Evolutionary conservation across 2,329 filamentous ascomycete genomes (phyloP).

Genomic region (Fusarium sp.): DNA sequence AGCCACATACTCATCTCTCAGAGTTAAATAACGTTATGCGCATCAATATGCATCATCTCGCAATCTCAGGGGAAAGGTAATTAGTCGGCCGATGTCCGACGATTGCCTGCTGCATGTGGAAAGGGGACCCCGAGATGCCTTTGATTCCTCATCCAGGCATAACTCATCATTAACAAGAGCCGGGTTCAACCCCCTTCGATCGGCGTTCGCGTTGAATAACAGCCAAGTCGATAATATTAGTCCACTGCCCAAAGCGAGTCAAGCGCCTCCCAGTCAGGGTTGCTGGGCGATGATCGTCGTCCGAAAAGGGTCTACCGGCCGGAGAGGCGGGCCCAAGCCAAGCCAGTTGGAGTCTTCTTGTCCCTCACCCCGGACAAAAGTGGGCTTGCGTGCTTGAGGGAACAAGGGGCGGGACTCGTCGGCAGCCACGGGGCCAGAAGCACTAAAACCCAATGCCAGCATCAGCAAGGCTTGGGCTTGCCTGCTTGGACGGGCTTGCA

Average conservation of each 20-base stretch:
- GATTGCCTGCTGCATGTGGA: slow-evolving; percentile 34
- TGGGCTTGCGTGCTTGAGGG: slow-evolving; percentile 33
- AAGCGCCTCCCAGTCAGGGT: slow-evolving; percentile 41
- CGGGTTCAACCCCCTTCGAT: slow-evolving; percentile 47
- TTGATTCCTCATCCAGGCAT: slow-evolving; percentile 36
- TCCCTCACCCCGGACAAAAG: slow-evolving; percentile 43
- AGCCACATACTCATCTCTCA: slow-evolving; percentile 28
- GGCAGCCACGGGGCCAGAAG: slow-evolving; percentile 39
- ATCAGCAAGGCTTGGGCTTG: neutral
- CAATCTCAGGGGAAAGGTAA: slow-evolving; percentile 23
- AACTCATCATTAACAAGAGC: slow-evolving; percentile 38
- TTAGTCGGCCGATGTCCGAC: slow-evolving; percentile 34
- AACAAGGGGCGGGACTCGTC: slow-evolving; percentile 46
- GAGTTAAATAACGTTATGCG: slow-evolving; percentile 34
- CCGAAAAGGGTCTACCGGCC: slow-evolving; percentile 45
- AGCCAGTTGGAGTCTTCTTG: slow-evolving; percentile 37
- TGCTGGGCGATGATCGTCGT: slow-evolving; percentile 41
- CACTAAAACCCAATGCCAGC: slow-evolving; percentile 40
- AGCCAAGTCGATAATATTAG: slow-evolving; percentile 33
- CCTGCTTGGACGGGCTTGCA: neutral
- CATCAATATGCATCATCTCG: slow-evolving; percentile 38
- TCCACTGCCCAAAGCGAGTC: slow-evolving; percentile 40
- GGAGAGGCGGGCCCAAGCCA: slow-evolving; percentile 40
- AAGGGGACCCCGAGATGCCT: slow-evolving; percentile 39
- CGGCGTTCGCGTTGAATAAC: slow-evolving; percentile 45